A percentile compares a stretch with the other conserved stretches of the same genome.
Conservation (phyloP, 2,329 filamentous ascomycete species). For the Lomentospora prolificans region DNA sequence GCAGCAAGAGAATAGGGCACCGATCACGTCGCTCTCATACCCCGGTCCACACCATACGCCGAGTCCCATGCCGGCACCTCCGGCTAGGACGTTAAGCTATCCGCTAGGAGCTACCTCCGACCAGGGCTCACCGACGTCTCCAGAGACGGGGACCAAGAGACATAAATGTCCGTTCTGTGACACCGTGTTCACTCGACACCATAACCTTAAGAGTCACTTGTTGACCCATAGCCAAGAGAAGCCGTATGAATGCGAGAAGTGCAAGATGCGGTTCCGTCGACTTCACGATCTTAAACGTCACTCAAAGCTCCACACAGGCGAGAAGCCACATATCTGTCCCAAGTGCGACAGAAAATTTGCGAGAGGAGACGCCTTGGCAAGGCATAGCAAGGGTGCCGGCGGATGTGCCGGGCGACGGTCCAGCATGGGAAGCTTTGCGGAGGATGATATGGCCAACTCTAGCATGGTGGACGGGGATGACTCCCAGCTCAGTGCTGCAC, state of each 20-base stretch:
- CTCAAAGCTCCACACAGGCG: constrained; percentile 91
- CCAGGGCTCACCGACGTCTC: constrained; percentile 48
- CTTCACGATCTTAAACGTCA: constrained; percentile 94
- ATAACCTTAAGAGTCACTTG: constrained; percentile 94
- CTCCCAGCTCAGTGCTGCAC: constrained; percentile 33
- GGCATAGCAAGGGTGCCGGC: constrained; percentile 91
- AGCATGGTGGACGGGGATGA: constrained; percentile 42
- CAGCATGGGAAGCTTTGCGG: constrained; percentile 73
- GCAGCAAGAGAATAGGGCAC: constrained; percentile 33
- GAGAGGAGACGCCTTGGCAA: constrained; percentile 83
- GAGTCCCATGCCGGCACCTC: constrained; percentile 31
- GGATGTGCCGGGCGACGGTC: constrained; percentile 87
- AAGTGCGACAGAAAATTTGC: constrained; percentile 95
- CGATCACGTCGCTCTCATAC: constrained; percentile 44
- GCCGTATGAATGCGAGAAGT: constrained; percentile 89
- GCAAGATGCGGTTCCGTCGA: constrained; percentile 81
- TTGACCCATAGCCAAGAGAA: constrained; percentile 98
- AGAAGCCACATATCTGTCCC: constrained; percentile 87
- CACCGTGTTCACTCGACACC: constrained; percentile 93
- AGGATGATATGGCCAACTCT: constrained; percentile 56
- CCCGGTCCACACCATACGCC: constrained; percentile 39
- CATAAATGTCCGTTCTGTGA: constrained; percentile 96
- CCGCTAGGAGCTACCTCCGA: constrained; percentile 37
- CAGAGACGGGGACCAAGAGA: constrained; percentile 52
- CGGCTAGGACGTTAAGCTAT: constrained; percentile 45